Base-by-base conservation (phyloP, 208 protist species). In the Vickermania spadyakhi region DNA sequence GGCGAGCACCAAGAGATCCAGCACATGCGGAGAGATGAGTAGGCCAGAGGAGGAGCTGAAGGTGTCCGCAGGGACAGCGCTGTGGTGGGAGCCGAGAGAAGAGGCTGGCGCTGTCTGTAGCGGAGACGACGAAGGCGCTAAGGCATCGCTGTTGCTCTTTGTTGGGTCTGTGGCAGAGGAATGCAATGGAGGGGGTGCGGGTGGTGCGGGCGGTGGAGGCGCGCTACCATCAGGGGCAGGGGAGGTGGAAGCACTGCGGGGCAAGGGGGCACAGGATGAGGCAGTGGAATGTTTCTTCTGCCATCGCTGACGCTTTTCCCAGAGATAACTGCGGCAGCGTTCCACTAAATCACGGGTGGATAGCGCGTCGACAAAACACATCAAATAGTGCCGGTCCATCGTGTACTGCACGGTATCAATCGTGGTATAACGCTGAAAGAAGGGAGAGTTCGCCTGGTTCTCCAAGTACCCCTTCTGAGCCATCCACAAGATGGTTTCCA, bases 351-450 rank as follows among this genome's bases (percentile, higher is more conserved):
- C 57, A 28, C 49, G 29, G 55, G 55, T 61, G 58, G 55, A 62
- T 25, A 94, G 49, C 1, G 77, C 52, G 21, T 92, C 82, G 0
- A 74, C 84, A 3, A 94, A 57, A 3, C 60, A 57, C 68, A 82
- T 77, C 31, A 94, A 70, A 57, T 84, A 89, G 68, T 92, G 76
- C 27, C 79, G 75, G 29, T 92, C 88, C 82, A 94, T 86, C 23
- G 79, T 72, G 59, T 86, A 81, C 13, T 75, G 70, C 54, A 94
- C 28, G 29, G 68, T 75, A 26, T 91, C 88, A 28, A 94, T 70
- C 26, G 66, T 58, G 36, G 36, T 45, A 65, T 81, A 90, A 30
- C 75, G 75, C 28, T 70, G 72, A n/a, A n/a, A n/a, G 18, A n/a
- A 45, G 36, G 18, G 7, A 45, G 11, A n/a, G 36, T 18, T 45